Conservation (phyloP, 2,329 filamentous ascomycete species). For the Aspergillus sp. region DNA sequence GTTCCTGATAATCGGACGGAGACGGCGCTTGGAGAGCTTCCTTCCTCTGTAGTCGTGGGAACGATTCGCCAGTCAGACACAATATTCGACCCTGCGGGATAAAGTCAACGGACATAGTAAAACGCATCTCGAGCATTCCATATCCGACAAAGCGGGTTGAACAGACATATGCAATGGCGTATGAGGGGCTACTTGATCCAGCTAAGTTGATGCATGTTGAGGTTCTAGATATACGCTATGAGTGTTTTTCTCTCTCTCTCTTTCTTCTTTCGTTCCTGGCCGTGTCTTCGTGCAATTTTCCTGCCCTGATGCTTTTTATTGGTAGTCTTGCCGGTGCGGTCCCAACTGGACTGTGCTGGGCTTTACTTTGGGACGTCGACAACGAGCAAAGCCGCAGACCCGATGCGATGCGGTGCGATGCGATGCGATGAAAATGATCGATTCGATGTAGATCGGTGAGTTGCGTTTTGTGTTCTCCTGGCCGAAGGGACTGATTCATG, state of each 20-base stretch:
- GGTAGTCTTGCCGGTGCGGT: slow-evolving; percentile 31
- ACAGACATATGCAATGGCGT: slow-evolving; percentile 1
- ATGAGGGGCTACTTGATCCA: slow-evolving; percentile 20
- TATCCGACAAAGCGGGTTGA: background rate
- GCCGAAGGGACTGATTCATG: slow-evolving; percentile 7
- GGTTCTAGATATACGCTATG: slow-evolving; percentile 28
- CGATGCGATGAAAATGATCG: background rate
- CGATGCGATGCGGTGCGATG: background rate
- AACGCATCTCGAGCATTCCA: background rate
- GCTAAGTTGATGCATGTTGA: slow-evolving; percentile 40
- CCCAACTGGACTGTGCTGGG: background rate
- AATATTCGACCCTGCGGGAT: slow-evolving; percentile 31
- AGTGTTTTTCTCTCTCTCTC: slow-evolving; percentile 16
- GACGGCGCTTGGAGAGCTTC: slow-evolving; percentile 36
- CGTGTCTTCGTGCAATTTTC: slow-evolving; percentile 21
- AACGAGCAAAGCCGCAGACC: background rate
- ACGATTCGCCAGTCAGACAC: slow-evolving; percentile 32
- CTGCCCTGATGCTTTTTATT: slow-evolving; percentile 32
- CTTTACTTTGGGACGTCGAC: slow-evolving; percentile 4
- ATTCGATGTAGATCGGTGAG: slow-evolving; percentile 8
- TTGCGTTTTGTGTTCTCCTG: background rate
- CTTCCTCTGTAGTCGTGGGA: slow-evolving; percentile 34
- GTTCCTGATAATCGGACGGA: slow-evolving; percentile 47
- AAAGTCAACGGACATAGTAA: background rate
- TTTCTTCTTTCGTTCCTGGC: slow-evolving; percentile 15